Base-by-base conservation (phyloP, 2,329 filamentous ascomycete species). In the Sclerotinia glacialis region DNA sequence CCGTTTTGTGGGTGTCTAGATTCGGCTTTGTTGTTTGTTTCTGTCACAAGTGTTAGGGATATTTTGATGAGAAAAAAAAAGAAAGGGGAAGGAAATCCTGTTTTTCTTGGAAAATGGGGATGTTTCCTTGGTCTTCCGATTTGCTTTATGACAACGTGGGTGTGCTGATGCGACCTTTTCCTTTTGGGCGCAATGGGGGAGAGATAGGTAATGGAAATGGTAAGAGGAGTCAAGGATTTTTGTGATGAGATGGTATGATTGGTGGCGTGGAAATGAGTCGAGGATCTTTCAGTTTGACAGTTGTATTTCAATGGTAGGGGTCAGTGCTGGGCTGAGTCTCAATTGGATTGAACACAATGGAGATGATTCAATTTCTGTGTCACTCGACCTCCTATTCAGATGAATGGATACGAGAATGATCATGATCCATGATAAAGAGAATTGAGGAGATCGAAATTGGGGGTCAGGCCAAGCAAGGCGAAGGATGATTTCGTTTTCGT, bases 401-500 rank as follows among this genome's bases (percentile, higher is more conserved):
- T 40, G 44, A 23, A 61, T 49, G 44, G n/a, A 49, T 50, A 49
- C 58, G 58, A 50, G 44, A 61, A 49, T 49, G 28, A 37, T 26
- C 44, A 49, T 50, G 46, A 61, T 49, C 31, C 58, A 40, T 61
- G 16, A 14, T 49, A 21, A 21, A 26, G 44, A 61, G 58, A 8
- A 49, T 7, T 26, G 44, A 34, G 44, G 37, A 26, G 21, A 61
- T 49, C 44, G 44, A 49, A 49, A 37, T 49, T 49, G 58, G 58
- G 58, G 44, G 44, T 49, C 31, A 61, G n/a, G 58, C 58, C 28
- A 61, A 61, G 58, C 28, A 50, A 61, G 58, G 44, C 44, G 26
- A 61, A 61, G 44, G 28, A 37, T 12, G n/a, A 37, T 61, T 61
- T 61, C 58, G 63, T 65, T 65, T 59, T 65, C 53, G 63, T 65